Percentiles rank a stretch among this genome's conserved stretches.
Conservation (phyloP, 2,329 filamentous ascomycete species). For the Cercospora nicotianae region DNA sequence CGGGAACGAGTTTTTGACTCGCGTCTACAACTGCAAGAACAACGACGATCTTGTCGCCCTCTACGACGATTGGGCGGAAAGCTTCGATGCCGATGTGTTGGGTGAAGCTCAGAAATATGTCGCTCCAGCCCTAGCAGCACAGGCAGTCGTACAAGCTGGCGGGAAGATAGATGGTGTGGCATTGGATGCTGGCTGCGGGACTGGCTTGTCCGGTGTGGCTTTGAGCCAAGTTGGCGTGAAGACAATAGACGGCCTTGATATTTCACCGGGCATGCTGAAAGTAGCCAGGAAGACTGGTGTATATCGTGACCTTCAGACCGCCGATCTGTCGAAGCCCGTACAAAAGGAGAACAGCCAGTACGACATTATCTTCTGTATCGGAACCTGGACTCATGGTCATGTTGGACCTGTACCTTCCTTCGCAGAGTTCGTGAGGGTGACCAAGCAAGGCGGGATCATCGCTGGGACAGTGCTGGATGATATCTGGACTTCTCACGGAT, state of each 20-base stretch:
- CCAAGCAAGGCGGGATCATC: slow-evolving; percentile 50
- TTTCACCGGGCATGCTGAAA: slow-evolving; percentile 55
- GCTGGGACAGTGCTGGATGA: slow-evolving; percentile 54
- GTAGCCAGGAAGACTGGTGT: slow-evolving; percentile 50
- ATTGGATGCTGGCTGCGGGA: slow-evolving; percentile 59
- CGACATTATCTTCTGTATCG: slow-evolving; percentile 54
- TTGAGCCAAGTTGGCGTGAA: slow-evolving; percentile 47
- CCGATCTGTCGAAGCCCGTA: slow-evolving; percentile 51
- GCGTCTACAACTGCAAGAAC: slow-evolving; percentile 41
- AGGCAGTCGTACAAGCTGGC: slow-evolving; percentile 33
- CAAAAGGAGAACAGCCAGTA: slow-evolving; percentile 45
- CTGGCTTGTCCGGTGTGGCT: slow-evolving; percentile 50
- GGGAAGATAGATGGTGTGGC: slow-evolving; percentile 38
- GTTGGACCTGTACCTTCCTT: slow-evolving; percentile 53
- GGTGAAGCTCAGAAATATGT: slow-evolving; percentile 42
- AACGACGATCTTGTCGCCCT: slow-evolving; percentile 43
- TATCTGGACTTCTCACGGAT: slow-evolving; percentile 53
- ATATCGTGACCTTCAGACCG: slow-evolving; percentile 50
- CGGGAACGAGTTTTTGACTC: slow-evolving; percentile 35
- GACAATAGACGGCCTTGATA: slow-evolving; percentile 54
- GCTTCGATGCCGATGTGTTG: slow-evolving; percentile 46
- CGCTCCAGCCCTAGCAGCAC: slow-evolving; percentile 43
- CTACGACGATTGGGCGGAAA: slow-evolving; percentile 50
- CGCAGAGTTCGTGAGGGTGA: slow-evolving; percentile 52
- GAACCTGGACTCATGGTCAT: slow-evolving; percentile 57